Evolutionary conservation across 192 early-diverging fungal species (phyloP).

Genomic region (Podila clonocystis): DNA sequence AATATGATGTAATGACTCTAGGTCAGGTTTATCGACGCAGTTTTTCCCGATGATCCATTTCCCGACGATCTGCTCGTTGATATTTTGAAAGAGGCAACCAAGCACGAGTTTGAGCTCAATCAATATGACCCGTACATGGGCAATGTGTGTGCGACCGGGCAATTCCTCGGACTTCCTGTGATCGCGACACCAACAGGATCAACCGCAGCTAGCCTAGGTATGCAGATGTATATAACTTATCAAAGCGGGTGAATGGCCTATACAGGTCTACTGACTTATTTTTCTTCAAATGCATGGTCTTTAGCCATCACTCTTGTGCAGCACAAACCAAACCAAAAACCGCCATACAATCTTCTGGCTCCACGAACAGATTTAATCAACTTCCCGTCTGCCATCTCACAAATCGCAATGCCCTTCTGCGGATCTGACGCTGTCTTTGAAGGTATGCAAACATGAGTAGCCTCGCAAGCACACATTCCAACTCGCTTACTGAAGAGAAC

Average conservation of each 20-base stretch:
- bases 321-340: conserved; percentile 2
- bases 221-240: too few relatives aligned
- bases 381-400: neutral
- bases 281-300: neutral
- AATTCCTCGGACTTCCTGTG: neutral
- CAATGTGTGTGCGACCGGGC: neutral
- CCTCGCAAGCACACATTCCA: too few relatives aligned
- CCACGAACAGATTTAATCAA: neutral
- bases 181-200: neutral
- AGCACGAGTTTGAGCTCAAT: neutral
- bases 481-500: too few relatives aligned
- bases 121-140: conserved; percentile 1
- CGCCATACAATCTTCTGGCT: neutral
- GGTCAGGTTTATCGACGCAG: neutral
- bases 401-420: neutral
- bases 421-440: neutral
- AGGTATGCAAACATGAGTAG: neutral
- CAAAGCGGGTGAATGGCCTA: too few relatives aligned
- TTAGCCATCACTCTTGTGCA: neutral
- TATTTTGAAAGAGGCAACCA: neutral
- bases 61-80: neutral
- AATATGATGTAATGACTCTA: neutral
- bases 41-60: neutral
- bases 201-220: neutral
- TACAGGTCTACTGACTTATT: neutral